Evolutionary conservation across 192 early-diverging fungal genomes (phyloP), one percentile per base, ranked within the genome.

Genomic region (Linnemannia exigua): DNA sequence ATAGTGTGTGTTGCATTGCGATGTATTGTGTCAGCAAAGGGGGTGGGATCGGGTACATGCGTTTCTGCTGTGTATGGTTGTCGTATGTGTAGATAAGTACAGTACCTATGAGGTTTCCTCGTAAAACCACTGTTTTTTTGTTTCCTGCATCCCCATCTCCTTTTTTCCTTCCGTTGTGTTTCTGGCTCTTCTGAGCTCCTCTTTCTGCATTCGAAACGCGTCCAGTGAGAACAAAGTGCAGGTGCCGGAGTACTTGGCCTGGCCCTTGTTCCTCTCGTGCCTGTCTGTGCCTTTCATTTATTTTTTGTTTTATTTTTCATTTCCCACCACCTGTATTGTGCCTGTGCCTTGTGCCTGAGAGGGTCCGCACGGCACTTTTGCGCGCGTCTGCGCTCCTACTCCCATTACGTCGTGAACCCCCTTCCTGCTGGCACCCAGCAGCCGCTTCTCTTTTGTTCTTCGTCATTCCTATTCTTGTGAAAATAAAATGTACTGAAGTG

Each of bases 211-310:
- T 63, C 28, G 28, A 63, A 63, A 33, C 58, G 58, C 58, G 58
- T 63, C 58, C 58, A 15, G n/a, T 3, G 12, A 7, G 52, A 63
- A 61, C n/a, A 61, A 25, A 25, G 28, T 63, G 31, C 58, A 0
- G 58, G 58, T 63, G 58, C 58, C 58, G 28, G 58, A 63, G 58
- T 63, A 63, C 58, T 33, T 63, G 58, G 58, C 58, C 58, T 33
- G 58, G 58, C 28, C 58, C 41, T 44, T 44, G 9, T 44, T 9
- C 5, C 9, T 28, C 31, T 63, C 6, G n/a, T n/a, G n/a, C 52
- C 22, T 22, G 52, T 54, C 52, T 54, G 52, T 54, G 52, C 58
- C 58, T 31, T 31, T 9, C 9, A 28, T 15, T 19, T 25, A 28
- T 15, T 19, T 25, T 54, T 19, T n/a, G 22, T 22, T 22, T 8